Conservation (phyloP, 2,329 filamentous ascomycete genomes). For the Beauveria caledonica region DNA sequence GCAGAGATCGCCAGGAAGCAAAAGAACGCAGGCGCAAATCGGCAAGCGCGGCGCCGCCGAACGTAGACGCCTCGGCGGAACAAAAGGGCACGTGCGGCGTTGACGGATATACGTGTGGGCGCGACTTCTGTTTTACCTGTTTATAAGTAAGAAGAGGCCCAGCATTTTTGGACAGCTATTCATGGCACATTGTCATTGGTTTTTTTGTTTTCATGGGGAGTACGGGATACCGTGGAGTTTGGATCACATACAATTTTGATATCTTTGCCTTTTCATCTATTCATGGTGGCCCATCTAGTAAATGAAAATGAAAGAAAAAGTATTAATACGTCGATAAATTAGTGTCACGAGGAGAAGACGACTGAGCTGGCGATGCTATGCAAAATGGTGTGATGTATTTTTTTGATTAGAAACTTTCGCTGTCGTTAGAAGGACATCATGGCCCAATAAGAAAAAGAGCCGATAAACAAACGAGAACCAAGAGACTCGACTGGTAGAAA, state of each 20-base stretch:
- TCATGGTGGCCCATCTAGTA: not conserved
- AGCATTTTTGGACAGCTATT: not conserved
- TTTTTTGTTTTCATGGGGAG: not conserved
- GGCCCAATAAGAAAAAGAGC: not conserved
- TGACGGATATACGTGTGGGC: conserved; percentile 46
- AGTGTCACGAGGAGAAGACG: not conserved
- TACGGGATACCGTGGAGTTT: not conserved
- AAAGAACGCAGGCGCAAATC: conserved; percentile 7
- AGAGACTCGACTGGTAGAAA: not conserved
- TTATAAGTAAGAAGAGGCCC: conserved; percentile 21
- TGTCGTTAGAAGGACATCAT: conserved; percentile 1
- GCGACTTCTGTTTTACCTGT: conserved; percentile 54
- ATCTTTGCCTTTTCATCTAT: not conserved
- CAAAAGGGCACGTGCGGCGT: conserved; percentile 44
- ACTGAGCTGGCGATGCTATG: not conserved
- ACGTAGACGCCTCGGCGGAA: conserved; percentile 18
- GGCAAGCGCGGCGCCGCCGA: not conserved
- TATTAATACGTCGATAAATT: not conserved
- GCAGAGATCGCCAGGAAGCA: conserved; percentile 5
- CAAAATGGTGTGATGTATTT: conserved; percentile 5
- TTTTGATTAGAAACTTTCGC: conserved; percentile 5
- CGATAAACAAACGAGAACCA: not conserved
- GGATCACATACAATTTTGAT: conserved; percentile 3
- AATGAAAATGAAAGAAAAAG: not conserved
- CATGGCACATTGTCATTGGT: too few relatives aligned